phyloP scores from a whole-genome alignment of 345 rosid genomes.

The Eucalyptus melliodora region DNA sequence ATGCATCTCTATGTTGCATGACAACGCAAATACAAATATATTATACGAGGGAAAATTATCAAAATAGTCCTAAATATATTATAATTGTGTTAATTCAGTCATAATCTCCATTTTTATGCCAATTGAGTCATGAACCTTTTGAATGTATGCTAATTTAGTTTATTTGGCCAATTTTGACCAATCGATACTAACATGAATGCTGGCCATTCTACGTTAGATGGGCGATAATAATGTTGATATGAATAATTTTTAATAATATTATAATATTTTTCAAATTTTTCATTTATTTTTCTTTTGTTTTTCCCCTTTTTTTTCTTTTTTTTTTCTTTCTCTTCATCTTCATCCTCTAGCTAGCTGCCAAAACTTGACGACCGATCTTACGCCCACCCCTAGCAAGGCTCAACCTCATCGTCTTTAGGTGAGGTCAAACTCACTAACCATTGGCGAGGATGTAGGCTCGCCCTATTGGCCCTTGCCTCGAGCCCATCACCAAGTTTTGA shows the following conservation, averaged over 20 bases:
- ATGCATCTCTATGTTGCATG: not conserved
- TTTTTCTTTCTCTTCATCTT: not conserved
- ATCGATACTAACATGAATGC: too few species aligned
- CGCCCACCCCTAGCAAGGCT: too few species aligned
- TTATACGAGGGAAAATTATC: too few species aligned
- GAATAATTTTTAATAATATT: too few species aligned
- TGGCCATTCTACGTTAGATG: accelerated
- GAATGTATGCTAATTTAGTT: too few species aligned
- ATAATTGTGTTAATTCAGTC: too few species aligned
- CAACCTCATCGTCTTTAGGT: too few species aligned
- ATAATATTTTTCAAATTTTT: too few species aligned
- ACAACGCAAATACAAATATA: not conserved
- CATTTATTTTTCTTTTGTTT: too few species aligned
- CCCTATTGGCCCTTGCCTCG: too few species aligned
- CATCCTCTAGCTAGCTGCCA: not conserved
- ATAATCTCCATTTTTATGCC: too few species aligned
- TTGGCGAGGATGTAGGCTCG: not conserved
- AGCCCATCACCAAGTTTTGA: not conserved
- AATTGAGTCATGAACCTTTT: too few species aligned
- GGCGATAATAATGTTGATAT: accelerated
- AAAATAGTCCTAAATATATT: accelerated
- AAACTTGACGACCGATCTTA: accelerated
- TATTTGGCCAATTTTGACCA: not conserved
- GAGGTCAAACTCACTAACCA: accelerated
- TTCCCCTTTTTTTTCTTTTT: accelerated